Percentiles rank a stretch among this genome's conserved stretches.
Evolutionary conservation across 768 basidiomycete genomes (phyloP).

Genomic region (Serendipita sp.): DNA sequence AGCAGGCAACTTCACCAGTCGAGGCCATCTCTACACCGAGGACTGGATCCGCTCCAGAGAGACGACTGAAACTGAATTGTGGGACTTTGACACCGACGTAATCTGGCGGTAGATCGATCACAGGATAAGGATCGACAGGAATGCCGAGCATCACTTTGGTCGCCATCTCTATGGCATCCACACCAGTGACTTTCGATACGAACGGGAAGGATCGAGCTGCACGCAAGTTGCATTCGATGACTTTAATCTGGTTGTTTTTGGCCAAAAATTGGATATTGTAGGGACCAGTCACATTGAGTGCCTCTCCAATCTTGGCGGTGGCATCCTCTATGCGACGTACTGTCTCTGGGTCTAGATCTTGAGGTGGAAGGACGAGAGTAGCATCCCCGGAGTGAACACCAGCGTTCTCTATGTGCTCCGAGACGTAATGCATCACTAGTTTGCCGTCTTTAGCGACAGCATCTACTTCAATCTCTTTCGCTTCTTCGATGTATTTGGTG

Average conservation of each 20-base stretch:
- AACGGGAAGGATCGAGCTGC: slow-evolving; percentile 98
- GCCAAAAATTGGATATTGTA: slow-evolving; percentile 99
- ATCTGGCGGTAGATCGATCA: slow-evolving; percentile 68
- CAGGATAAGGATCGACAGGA: slow-evolving; percentile 82
- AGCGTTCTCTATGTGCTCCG: slow-evolving; percentile 98
- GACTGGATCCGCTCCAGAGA: slow-evolving; percentile 94
- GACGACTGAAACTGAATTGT: slow-evolving; percentile 96
- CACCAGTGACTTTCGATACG: slow-evolving; percentile 94
- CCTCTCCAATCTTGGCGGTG: slow-evolving; percentile 92
- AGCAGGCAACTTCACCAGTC: slow-evolving; percentile 97
- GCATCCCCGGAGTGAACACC: slow-evolving; percentile 99
- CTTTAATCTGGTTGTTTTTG: slow-evolving; percentile 99
- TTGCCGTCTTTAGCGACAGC: slow-evolving; percentile 94
- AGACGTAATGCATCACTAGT: slow-evolving; percentile 99
- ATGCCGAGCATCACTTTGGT: slow-evolving; percentile 96
- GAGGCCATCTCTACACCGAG: slow-evolving; percentile 99
- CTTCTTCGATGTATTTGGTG: slow-evolving; percentile 97
- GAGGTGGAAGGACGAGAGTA: slow-evolving; percentile 93
- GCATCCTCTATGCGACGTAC: slow-evolving; percentile 94
- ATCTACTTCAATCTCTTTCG: slow-evolving; percentile 99
- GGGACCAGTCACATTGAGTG: slow-evolving; percentile 93
- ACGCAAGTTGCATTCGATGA: slow-evolving; percentile 97
- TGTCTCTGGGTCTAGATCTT: slow-evolving; percentile 93
- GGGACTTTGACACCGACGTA: slow-evolving; percentile 99
- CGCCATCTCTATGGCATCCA: slow-evolving; percentile 97